These are phyloP conservation scores for Yarrowia sp. DNA, from an alignment of 805 yeast genomes.

Conservation along the genomic window DNA sequence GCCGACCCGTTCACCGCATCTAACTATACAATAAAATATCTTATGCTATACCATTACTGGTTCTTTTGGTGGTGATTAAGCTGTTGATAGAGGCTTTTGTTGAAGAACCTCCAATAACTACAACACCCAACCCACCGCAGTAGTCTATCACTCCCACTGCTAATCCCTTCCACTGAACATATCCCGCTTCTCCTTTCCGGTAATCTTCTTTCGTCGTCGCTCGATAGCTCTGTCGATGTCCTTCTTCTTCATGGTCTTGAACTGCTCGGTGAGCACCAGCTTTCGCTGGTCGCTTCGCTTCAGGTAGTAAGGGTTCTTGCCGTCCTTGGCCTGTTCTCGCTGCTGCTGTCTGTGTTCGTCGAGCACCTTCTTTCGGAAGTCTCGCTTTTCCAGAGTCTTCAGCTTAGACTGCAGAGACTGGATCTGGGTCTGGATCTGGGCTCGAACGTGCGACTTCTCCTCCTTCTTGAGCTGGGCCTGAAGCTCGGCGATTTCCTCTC, in stretches of 20 bases:
- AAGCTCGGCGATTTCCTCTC: slow-evolving; percentile 71
- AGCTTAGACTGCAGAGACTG: slow-evolving; percentile 52
- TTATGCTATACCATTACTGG: background rate
- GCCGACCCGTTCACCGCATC: no score
- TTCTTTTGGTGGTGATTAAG: no score
- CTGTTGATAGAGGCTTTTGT: no score
- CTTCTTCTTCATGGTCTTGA: slow-evolving; percentile 50
- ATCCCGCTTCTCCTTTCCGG: slow-evolving; percentile 52
- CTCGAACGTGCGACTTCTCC: slow-evolving; percentile 49
- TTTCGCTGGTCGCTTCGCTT: slow-evolving; percentile 52
- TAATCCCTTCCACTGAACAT: slow-evolving; percentile 41
- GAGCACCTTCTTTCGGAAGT: slow-evolving; percentile 72
- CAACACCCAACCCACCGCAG: no score
- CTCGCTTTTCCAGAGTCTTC: slow-evolving; percentile 75
- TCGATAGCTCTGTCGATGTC: slow-evolving; percentile 49
- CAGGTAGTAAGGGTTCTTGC: slow-evolving; percentile 66
- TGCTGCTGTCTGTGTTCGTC: slow-evolving; percentile 74
- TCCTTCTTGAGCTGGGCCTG: slow-evolving; percentile 53
- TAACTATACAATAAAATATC: slow-evolving; percentile 16
- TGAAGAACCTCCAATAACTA: no score
- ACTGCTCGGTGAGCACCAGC: slow-evolving; percentile 50
- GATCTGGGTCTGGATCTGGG: slow-evolving; percentile 49
- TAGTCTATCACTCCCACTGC: no score
- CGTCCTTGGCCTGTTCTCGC: slow-evolving; percentile 77
- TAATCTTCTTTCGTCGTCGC: slow-evolving; percentile 50